Evolutionary conservation across 192 early-diverging fungal genomes (phyloP), one percentile per base, ranked within the genome.

Genomic region (Backusella westeae): DNA sequence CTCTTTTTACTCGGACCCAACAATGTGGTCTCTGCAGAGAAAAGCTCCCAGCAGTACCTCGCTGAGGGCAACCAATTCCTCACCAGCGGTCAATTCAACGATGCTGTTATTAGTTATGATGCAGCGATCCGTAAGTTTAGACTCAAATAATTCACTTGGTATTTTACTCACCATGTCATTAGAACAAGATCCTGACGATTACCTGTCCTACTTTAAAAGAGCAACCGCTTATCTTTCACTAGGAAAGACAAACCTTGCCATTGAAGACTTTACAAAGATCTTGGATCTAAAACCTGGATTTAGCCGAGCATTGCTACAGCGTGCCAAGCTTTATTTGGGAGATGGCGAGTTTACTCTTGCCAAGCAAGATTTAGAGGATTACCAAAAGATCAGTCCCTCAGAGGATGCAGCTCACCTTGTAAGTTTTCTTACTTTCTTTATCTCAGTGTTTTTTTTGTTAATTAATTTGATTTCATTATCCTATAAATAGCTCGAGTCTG

Each of bases 261-360:
- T 97, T 2, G 85, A 87, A 19, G 97, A 99, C 81, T 95, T 98
- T 81, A 81, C 87, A 42, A 89, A 87, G 39, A 94, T 92, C 19
- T 87, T 99, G 12, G 77, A 91, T 49, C 80, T 97, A 12, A 95
- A 93, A 80, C 93, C 94, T 0, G 91, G 95, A 74, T 95, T 94
- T 83, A 84, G 90, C 36, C 91, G 90, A 75, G 96, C 95, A 17
- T 85, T 93, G 34, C 83, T 90, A 19, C 92, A 97, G 71, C 86
- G 95, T 15, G 91, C 89, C 6, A 91, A 86, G 72, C 83, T 95
- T 41, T 88, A 91, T 73, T 71, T 89, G 36, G 86, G 88, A 41
- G 86, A 94, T 59, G 93, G 94, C 29, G 84, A 86, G 63, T 91
- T 94, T 71, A 70, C 76, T 17, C 79, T 84, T 3, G 92, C 93